These are phyloP conservation scores for Leccinum aurantiacum DNA, from an alignment of 768 basidiomycete species.

Conservation along the genomic window DNA sequence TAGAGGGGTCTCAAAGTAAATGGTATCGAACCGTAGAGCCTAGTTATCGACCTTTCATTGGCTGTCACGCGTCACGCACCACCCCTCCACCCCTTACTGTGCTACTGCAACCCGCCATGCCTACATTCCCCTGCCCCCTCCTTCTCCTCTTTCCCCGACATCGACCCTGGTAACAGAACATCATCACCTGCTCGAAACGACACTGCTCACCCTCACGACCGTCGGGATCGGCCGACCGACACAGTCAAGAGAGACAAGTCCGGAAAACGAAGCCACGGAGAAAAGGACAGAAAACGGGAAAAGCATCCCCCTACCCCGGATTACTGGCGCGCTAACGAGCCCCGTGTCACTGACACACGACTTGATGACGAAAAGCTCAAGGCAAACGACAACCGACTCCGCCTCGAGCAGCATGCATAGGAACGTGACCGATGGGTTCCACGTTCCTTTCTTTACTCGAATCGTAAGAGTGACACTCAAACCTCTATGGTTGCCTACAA, in stretches of 20 bases:
- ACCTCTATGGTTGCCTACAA: slow-evolving; percentile 66
- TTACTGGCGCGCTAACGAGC: slow-evolving; percentile 23
- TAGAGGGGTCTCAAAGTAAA: too few species aligned
- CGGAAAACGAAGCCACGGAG: slow-evolving; percentile 24
- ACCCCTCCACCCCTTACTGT: not conserved
- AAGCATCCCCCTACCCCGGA: slow-evolving; percentile 29
- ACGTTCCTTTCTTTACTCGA: slow-evolving; percentile 53
- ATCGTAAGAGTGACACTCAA: slow-evolving; percentile 64
- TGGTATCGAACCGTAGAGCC: too few species aligned
- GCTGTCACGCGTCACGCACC: not conserved
- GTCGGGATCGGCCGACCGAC: slow-evolving; percentile 16
- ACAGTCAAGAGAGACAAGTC: slow-evolving; percentile 21
- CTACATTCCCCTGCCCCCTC: slow-evolving; percentile 64
- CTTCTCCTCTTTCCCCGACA: slow-evolving; percentile 69
- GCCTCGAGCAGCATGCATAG: slow-evolving; percentile 18
- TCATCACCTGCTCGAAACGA: slow-evolving; percentile 20
- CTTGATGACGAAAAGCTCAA: slow-evolving; percentile 35
- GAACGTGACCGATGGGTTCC: slow-evolving; percentile 28
- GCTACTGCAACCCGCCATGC: slow-evolving; percentile 31
- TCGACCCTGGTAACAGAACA: slow-evolving; percentile 39
- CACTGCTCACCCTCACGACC: slow-evolving; percentile 11
- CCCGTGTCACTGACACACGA: slow-evolving; percentile 12
- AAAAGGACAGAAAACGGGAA: slow-evolving; percentile 35
- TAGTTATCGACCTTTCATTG: too few species aligned
- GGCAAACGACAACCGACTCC: slow-evolving; percentile 35